phyloP scores from a whole-genome alignment of 768 basidiomycete genomes.

The Psilocybe subaeruginosa region DNA sequence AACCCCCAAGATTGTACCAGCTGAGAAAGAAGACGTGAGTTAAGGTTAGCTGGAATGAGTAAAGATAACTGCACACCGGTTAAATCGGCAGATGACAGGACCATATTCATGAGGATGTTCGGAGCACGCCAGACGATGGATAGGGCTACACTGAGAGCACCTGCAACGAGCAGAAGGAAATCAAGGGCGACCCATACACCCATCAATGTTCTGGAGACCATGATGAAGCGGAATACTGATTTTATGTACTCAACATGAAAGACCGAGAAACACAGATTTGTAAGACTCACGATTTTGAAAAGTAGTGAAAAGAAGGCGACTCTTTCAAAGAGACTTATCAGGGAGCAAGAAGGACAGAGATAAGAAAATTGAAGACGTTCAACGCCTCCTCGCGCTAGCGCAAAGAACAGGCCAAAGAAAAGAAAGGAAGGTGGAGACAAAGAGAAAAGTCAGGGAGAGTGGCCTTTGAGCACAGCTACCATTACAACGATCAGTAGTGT shows the following conservation, averaged over 20 bases:
- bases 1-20: constrained; percentile 71
- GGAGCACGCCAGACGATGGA: constrained; percentile 73
- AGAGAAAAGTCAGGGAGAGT: constrained; percentile 12
- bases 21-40: constrained; percentile 38
- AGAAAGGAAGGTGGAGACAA: constrained; percentile 26
- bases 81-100: constrained; percentile 59
- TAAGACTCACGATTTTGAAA: constrained; percentile 13
- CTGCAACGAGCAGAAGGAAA: constrained; percentile 70
- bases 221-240: constrained; percentile 34
- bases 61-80: constrained; percentile 48
- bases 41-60: not conserved
- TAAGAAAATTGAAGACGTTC: constrained; percentile 59
- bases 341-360: constrained; percentile 34
- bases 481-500: constrained; percentile 1
- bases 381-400: constrained; percentile 64
- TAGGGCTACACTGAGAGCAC: constrained; percentile 62
- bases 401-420: constrained; percentile 36
- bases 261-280: constrained; percentile 2
- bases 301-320: constrained; percentile 20
- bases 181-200: constrained; percentile 76
- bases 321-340: constrained; percentile 56
- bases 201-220: constrained; percentile 76
- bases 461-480: not conserved
- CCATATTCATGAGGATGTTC: constrained; percentile 75
- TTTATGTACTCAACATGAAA: constrained; percentile 11